Evolutionary conservation across 257 asterid genomes (phyloP), one percentile per base, ranked within the genome.

Genomic region (Capsicum baccatum): DNA sequence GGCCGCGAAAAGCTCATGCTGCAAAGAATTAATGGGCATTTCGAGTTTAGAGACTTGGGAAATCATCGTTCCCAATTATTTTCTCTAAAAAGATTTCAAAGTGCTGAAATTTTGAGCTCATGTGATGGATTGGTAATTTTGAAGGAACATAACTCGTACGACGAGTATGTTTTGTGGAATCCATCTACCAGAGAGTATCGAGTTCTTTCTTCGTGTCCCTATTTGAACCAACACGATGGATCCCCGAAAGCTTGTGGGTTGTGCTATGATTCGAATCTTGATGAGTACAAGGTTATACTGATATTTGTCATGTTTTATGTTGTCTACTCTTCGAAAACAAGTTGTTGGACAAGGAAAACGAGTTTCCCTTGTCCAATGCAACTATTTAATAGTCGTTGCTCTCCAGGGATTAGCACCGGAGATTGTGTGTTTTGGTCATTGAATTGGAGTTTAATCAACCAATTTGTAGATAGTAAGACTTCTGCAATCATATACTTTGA

Each of bases 311-410:
- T 1, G 33, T 69, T 69, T 70, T 70, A 70, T 42, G 15, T 17
- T 42, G 56, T 42, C 9, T 42, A 42, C 56, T 9, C 35, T 70
- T 70, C 21, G 0, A 70, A 9, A 16, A 70, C 42, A 0, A 9
- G 37, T 70, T 44, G 35, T 71, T 70, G 79, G 56, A 42, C 14
- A 17, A 70, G 42, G 79, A 69, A 69, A 69, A 69, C 79, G 42
- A 70, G 56, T 16, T 42, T 69, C 33, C 79, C 79, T 69, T 39
- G 79, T 70, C 79, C 79, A 70, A 17, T 42, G 0, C 4, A 7
- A 42, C 55, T 16, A 15, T 39, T 16, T 69, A 39, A 8, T 39
- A 16, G 16, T 8, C 4, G 0, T 39, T 70, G 79, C 9, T 70
- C 21, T 42, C 56, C 16, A 13, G 57, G 79, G 16, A 44, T n/a